Evolutionary conservation across 2,329 filamentous ascomycete species (phyloP).

Genomic region (Raffaelea deltoideospora): DNA sequence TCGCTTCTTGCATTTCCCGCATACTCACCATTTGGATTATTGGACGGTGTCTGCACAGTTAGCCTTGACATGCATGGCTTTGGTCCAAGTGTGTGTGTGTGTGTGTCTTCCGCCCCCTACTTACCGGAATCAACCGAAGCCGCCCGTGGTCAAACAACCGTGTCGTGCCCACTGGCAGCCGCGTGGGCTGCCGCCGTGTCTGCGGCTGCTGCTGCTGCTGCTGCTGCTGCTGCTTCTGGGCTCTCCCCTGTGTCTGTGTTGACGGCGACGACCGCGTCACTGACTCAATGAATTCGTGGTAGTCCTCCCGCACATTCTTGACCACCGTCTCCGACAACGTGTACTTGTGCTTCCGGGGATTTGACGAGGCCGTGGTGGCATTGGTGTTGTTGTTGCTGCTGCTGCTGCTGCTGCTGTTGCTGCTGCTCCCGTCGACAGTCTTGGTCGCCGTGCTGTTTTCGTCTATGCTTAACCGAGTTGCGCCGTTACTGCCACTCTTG

Average conservation of each 20-base stretch:
- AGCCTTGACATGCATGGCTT: neutral
- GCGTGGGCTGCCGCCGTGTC: neutral
- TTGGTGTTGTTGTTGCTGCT: no score
- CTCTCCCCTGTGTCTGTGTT: no score
- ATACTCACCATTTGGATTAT: constrained; percentile 6
- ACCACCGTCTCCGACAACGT: neutral
- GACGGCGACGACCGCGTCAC: constrained; percentile 2
- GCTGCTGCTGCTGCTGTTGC: no score
- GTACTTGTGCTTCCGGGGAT: no score
- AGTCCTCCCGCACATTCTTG: constrained; percentile 4
- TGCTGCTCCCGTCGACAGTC: no score
- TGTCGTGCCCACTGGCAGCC: constrained; percentile 6
- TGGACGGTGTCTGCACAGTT: constrained; percentile 4
- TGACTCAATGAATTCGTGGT: constrained; percentile 7
- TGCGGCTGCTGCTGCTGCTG: neutral
- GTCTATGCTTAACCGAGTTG: no score
- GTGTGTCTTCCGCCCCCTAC: neutral
- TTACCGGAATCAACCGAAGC: constrained; percentile 6
- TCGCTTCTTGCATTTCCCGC: no score
- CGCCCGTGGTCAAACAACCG: constrained; percentile 6
- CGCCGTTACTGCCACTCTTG: no score
- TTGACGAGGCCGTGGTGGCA: no score
- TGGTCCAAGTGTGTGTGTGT: no score
- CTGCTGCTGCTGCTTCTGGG: neutral
- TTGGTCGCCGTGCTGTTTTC: no score